A percentile compares a stretch with the other conserved stretches of the same genome.
These are phyloP conservation scores for Inga leiocalycina DNA, from an alignment of 306 rosid species.

Conservation along the genomic window DNA sequence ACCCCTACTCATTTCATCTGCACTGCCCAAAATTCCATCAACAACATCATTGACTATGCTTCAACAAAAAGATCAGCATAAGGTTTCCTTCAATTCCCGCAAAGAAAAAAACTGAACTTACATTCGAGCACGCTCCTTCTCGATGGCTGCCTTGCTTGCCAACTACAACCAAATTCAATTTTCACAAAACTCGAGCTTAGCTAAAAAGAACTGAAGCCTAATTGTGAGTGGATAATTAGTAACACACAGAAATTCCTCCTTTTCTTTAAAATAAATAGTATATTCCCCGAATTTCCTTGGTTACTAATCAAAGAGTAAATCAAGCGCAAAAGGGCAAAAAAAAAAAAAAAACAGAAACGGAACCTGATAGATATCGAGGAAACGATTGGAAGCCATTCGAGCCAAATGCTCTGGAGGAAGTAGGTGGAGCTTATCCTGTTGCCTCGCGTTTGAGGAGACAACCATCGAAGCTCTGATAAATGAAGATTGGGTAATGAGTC, in stretches of 20 bases:
- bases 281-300: slow-evolving; percentile 15
- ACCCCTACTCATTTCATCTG: slow-evolving; percentile 90
- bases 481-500: slow-evolving; percentile 37
- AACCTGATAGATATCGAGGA: slow-evolving; percentile 81
- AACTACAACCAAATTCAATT: slow-evolving; percentile 45
- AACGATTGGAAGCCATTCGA: slow-evolving; percentile 73
- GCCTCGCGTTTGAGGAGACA: slow-evolving; percentile 34
- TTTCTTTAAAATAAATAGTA: neutral
- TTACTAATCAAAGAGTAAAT: neutral
- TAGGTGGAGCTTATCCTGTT: slow-evolving; percentile 33
- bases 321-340: neutral
- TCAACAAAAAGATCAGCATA: slow-evolving; percentile 20
- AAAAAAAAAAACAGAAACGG: neutral
- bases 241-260: neutral
- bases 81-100: neutral
- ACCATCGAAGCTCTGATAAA: slow-evolving; percentile 41
- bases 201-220: neutral
- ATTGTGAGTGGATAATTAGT: neutral
- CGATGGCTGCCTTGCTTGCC: slow-evolving; percentile 62
- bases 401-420: slow-evolving; percentile 58
- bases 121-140: slow-evolving; percentile 91
- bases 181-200: neutral
- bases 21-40: slow-evolving; percentile 58
- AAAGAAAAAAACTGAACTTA: slow-evolving; percentile 42
- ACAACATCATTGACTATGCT: slow-evolving; percentile 32